Conservation (phyloP, 2,329 filamentous ascomycete genomes). For the Cladosporium cucumerinum region DNA sequence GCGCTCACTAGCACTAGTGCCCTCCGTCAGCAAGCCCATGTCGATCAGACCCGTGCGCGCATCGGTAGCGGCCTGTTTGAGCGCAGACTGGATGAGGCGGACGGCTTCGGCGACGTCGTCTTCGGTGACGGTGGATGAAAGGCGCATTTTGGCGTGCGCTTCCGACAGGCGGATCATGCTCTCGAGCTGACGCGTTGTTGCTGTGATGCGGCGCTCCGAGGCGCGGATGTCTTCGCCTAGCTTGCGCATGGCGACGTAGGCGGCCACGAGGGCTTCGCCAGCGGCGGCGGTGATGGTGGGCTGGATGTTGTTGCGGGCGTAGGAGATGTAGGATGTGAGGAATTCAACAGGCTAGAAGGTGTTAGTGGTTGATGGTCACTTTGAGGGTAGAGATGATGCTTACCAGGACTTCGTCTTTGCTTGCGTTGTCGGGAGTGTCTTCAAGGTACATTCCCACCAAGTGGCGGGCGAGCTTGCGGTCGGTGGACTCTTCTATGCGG, state of each 20-base stretch:
- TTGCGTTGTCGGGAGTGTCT: slow-evolving; percentile 84
- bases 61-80: slow-evolving; percentile 97
- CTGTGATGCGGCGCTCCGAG: slow-evolving; percentile 92
- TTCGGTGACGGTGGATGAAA: slow-evolving; percentile 70
- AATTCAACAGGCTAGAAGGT: slow-evolving; percentile 76
- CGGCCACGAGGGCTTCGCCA: slow-evolving; percentile 75
- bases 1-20: slow-evolving; percentile 84
- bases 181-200: slow-evolving; percentile 93
- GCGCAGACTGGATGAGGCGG: slow-evolving; percentile 84
- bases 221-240: slow-evolving; percentile 70
- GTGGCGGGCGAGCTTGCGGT: slow-evolving; percentile 86
- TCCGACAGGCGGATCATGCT: slow-evolving; percentile 97
- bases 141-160: slow-evolving; percentile 96
- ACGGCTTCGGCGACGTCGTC: slow-evolving; percentile 87
- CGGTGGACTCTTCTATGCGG: slow-evolving; percentile 82
- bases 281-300: slow-evolving; percentile 77
- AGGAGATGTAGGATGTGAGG: slow-evolving; percentile 94
- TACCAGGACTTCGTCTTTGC: slow-evolving; percentile 74
- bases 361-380: background rate
- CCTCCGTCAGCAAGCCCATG: slow-evolving; percentile 92
- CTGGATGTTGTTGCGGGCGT: slow-evolving; percentile 81
- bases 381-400: slow-evolving; percentile 37
- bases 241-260: slow-evolving; percentile 93
- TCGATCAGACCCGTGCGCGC: slow-evolving; percentile 86
- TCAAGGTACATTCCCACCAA: slow-evolving; percentile 95